Conservation (phyloP, 2,329 filamentous ascomycete species). For the Cladosporium sp. region DNA sequence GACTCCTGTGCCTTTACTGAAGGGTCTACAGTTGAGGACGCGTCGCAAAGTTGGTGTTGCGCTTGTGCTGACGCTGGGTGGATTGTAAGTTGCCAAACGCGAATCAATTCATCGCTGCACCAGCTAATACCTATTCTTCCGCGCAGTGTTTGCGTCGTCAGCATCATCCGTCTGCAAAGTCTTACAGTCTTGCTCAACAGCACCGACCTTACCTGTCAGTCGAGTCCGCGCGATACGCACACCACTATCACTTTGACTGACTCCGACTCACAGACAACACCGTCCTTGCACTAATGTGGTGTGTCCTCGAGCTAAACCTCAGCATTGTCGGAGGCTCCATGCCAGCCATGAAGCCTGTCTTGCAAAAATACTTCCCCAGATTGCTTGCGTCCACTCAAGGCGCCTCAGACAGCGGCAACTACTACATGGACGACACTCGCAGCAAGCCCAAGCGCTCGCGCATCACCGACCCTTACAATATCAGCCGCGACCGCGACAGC, state of each 20-base stretch:
- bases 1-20: neutral
- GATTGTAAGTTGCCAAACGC: constrained; percentile 3
- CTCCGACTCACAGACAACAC: neutral
- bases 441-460: constrained; percentile 17
- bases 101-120: neutral
- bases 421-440: constrained; percentile 14
- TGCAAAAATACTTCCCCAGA: constrained; percentile 16
- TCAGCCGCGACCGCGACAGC: constrained; percentile 7
- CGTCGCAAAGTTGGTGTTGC: constrained; percentile 17
- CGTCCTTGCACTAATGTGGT: constrained; percentile 16
- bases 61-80: constrained; percentile 14
- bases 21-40: constrained; percentile 4
- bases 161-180: constrained; percentile 16
- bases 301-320: constrained; percentile 15
- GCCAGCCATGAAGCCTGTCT: constrained; percentile 16
- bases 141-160: constrained; percentile 15
- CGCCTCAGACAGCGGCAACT: neutral
- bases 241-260: neutral
- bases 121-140: neutral
- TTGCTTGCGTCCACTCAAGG: constrained; percentile 12
- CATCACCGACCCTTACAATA: constrained; percentile 15
- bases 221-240: neutral
- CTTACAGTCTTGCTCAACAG: constrained; percentile 11
- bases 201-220: constrained; percentile 11
- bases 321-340: constrained; percentile 16